Evolutionary conservation across 192 early-diverging fungal genomes (phyloP).

Genomic region (Coemansia sp.): DNA sequence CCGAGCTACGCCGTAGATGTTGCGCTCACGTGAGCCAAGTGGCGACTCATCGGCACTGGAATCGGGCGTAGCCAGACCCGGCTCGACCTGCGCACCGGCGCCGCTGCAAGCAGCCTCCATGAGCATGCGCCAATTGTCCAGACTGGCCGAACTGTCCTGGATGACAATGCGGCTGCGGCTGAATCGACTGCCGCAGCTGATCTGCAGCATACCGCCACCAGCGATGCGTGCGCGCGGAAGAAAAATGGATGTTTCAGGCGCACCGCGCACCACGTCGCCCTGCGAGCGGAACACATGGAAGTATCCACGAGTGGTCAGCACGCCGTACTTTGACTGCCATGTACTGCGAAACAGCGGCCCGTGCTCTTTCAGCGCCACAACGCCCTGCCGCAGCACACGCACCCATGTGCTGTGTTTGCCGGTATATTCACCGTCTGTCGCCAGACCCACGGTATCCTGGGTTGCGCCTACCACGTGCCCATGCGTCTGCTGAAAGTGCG

Average conservation of each 20-base stretch:
- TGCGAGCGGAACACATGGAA: slow-evolving; percentile 54
- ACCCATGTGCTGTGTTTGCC: slow-evolving; percentile 34
- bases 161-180: slow-evolving; percentile 44
- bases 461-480: slow-evolving; percentile 15
- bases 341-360: slow-evolving; percentile 50
- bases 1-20: neutral
- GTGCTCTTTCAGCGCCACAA: slow-evolving; percentile 44
- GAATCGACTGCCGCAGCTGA: slow-evolving; percentile 39
- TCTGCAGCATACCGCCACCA: slow-evolving; percentile 23
- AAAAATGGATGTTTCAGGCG: slow-evolving; percentile 48
- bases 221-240: slow-evolving; percentile 39
- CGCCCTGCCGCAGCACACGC: slow-evolving; percentile 47
- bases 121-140: slow-evolving; percentile 38
- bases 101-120: slow-evolving; percentile 33
- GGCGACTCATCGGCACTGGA: slow-evolving; percentile 36
- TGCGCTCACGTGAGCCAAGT: neutral
- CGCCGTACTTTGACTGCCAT: slow-evolving; percentile 52
- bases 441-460: slow-evolving; percentile 10
- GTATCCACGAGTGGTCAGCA: slow-evolving; percentile 47
- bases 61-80: slow-evolving; percentile 41
- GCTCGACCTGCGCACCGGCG: neutral
- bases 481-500: slow-evolving; percentile 15
- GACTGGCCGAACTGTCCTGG: slow-evolving; percentile 35
- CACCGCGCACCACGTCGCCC: slow-evolving; percentile 47
- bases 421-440: slow-evolving; percentile 17